Conservation (phyloP, 108 stramenopile genomes). For the Stephanodiscus triporus region DNA sequence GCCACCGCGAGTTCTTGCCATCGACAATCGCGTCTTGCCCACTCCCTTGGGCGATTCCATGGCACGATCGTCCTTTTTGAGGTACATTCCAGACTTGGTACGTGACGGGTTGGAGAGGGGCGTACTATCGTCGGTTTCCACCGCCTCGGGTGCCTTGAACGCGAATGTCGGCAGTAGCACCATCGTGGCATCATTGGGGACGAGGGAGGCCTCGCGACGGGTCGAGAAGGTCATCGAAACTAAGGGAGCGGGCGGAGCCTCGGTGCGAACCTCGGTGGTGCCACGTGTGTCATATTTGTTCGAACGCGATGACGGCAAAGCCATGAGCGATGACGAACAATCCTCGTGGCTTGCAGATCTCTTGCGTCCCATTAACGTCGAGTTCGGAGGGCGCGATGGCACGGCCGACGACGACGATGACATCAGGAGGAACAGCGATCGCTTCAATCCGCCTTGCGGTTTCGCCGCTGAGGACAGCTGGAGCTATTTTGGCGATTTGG, state of each 20-base stretch:
- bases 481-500: constrained; percentile 46
- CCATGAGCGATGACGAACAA: constrained; percentile 1
- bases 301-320: constrained; percentile 1
- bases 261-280: constrained; percentile 1
- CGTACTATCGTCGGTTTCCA: constrained; percentile 9
- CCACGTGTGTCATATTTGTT: constrained; percentile 24
- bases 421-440: background rate
- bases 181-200: constrained; percentile 15
- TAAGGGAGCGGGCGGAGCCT: background rate
- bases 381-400: constrained; percentile 3
- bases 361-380: constrained; percentile 29
- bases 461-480: constrained; percentile 38
- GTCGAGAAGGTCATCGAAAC: background rate
- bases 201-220: constrained; percentile 1
- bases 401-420: background rate
- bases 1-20: constrained; percentile 32
- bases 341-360: constrained; percentile 28
- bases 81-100: constrained; percentile 19
- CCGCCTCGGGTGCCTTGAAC: background rate
- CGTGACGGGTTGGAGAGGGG: constrained; percentile 30
- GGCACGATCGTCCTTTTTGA: constrained; percentile 31
- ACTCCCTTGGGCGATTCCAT: constrained; percentile 39
- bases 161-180: background rate
- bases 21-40: constrained; percentile 46
- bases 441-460: constrained; percentile 1